Conservation (phyloP, 805 yeast genomes). For the Cyberlindnera saturnus region DNA sequence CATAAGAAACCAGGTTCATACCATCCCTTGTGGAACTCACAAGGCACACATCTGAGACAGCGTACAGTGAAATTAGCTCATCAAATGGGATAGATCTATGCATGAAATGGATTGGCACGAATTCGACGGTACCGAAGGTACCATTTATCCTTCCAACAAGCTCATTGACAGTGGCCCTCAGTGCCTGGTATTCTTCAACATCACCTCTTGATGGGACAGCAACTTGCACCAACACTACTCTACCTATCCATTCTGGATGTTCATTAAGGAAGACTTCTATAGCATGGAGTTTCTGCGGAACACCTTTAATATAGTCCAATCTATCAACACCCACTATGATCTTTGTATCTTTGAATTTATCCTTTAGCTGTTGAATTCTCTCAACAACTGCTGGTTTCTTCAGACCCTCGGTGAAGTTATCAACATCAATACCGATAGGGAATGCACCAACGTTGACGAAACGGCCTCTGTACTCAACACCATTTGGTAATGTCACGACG, state of each 20-base stretch:
- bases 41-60: constrained; percentile 82
- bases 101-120: constrained; percentile 95
- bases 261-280: constrained; percentile 87
- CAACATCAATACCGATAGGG: constrained; percentile 98
- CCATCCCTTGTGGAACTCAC: constrained; percentile 97
- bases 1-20: constrained; percentile 95
- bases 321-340: constrained; percentile 96
- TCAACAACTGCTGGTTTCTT: constrained; percentile 53
- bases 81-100: constrained; percentile 89
- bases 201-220: constrained; percentile 98
- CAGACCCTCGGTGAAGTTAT: constrained; percentile 78
- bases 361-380: constrained; percentile 58
- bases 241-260: constrained; percentile 98
- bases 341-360: constrained; percentile 69
- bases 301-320: constrained; percentile 94
- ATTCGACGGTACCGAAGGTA: constrained; percentile 91
- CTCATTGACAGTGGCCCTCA: constrained; percentile 92
- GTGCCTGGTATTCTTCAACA: constrained; percentile 93
- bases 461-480: constrained; percentile 71
- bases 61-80: constrained; percentile 83
- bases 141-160: constrained; percentile 96
- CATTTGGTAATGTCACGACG: constrained; percentile 83
- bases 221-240: constrained; percentile 90
- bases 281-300: constrained; percentile 95
- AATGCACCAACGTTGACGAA: constrained; percentile 88